Percentiles rank a stretch among this genome's conserved stretches.
Evolutionary conservation across 1,284 basidiomycete genomes (phyloP).

Genomic region (Trametes polyzona): DNA sequence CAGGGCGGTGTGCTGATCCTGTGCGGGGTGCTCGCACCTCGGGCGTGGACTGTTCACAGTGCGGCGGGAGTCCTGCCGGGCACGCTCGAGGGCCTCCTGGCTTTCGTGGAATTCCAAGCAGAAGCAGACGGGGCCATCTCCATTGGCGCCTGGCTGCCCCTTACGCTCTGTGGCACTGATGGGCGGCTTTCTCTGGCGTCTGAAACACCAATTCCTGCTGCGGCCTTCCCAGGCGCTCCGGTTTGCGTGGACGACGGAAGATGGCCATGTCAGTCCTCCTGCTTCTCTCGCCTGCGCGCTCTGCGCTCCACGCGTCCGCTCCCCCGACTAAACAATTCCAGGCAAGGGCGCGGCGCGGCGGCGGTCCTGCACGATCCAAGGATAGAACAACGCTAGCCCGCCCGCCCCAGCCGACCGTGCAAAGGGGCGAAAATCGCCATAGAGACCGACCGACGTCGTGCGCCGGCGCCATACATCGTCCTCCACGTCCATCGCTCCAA

Average conservation of each 20-base stretch:
- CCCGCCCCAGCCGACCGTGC: background rate
- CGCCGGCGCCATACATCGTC: background rate
- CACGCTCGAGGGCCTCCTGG: background rate
- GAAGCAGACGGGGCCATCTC: background rate
- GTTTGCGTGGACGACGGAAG: constrained; percentile 23
- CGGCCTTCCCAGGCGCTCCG: constrained; percentile 28
- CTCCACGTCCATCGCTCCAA: background rate
- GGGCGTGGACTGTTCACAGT: too few species aligned
- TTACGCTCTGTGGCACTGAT: constrained; percentile 25
- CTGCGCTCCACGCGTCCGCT: background rate
- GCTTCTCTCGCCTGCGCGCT: background rate
- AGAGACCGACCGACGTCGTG: background rate
- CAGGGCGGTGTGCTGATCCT: constrained; percentile 12
- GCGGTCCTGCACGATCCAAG: background rate
- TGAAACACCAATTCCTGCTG: constrained; percentile 19
- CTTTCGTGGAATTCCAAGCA: background rate
- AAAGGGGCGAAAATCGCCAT: constrained; percentile 7
- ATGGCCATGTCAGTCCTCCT: constrained; percentile 5
- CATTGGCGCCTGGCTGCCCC: constrained; percentile 11
- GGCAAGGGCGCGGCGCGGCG: background rate
- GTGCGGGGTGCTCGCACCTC: too few species aligned
- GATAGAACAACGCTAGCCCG: constrained; percentile 1
- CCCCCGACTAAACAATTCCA: background rate
- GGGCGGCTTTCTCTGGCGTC: constrained; percentile 24
- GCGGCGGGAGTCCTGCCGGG: too few species aligned